Base-by-base conservation (phyloP, 2,329 filamentous ascomycete genomes). In the Pseudomassariella vexata region DNA sequence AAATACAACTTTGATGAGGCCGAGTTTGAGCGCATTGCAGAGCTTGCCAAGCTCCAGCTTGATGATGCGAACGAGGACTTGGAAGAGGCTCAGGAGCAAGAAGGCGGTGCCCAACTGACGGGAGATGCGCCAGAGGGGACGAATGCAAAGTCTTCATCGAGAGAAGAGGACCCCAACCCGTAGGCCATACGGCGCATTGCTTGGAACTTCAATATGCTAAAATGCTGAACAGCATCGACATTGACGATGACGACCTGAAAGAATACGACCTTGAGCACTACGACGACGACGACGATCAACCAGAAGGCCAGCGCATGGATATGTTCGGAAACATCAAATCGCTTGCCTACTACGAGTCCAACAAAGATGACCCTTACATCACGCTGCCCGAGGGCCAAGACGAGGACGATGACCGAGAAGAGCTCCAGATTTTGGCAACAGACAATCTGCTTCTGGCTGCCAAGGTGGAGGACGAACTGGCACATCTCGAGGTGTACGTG, bases 261-360 rank as follows among this genome's bases (percentile, higher is more conserved):
- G 88, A 98, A 61, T 98, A 95, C 62, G 82, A 98, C 54, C 73
- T 98, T 34, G 90, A 96, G 43, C 80, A 95, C 59, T 98, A 98
- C 58, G 92, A 98, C 49, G 85, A 92, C 28, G 76, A 79, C 6
- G 71, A 75, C 10, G 71, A 75, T 2, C 30, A 39, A 16, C 79
- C 79, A 19, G 76, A 85, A 38, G 78, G 75, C 30, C 81, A 86
- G 50, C 75, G 81, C 33, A 82, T 92, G 72, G 82, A 81, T 49
- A 95, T 95, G 76, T 96, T 98, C 55, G 88, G 89, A 52, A 95
- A 95, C 55, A 77, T 94, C 55, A 94, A 92, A 60, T 89, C 86
- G 19, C 70, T 98, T 17, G 85, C 88, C 10, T 98, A 95, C 63
- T 89, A 98, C 66, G 80, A 89, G 46, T 87, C 86, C 40, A 92